Base-by-base conservation (phyloP, 139 green algal genomes). In the Eudorina sp. region DNA sequence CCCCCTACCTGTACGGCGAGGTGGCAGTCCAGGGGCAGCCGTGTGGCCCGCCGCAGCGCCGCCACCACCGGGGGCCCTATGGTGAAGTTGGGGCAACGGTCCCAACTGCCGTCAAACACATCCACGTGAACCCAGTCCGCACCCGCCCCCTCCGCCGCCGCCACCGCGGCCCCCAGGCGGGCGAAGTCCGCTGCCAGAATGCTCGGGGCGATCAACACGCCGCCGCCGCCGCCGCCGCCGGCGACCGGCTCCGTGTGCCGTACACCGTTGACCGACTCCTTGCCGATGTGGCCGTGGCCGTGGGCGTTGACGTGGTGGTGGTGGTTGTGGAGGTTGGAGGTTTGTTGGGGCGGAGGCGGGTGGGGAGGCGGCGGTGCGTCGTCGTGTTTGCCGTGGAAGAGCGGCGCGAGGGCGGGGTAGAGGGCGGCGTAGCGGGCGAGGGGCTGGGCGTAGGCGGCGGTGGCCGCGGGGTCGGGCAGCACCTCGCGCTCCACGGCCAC, bases 101-200 rank as follows among this genome's bases (percentile, higher is more conserved):
- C n/a, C 66, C 48, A 73, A 5, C 31, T 66, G 62, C 85, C 85
- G 72, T 90, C 90, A 74, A 90, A 90, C 53, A 89, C 68, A 60
- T 85, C 85, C 41, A 90, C 48, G 53, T 90, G 86, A 27, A 90
- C 27, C 78, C 78, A 85, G 21, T 62, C 13, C 21, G 38, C 78
- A n/a, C 78, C 78, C 53, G 55, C 78, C 3, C 48, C 75, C 38
- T 53, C 66, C 7, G 82, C 66, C 19, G 18, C 82, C 6, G 31
- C 7, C 34, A 45, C 46, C 31, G 82, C 82, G 19, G 46, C 31
- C 23, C 41, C 82, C 40, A 99, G 88, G 55, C 90, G 84, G 8
- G 96, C 93, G 90, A 99, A 98, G 89, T 99, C 97, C 1, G 94
- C 95, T 0, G 96, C 94, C 64, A 99, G 91, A 43, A 98, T 98